A percentile compares a stretch with the other conserved stretches of the same genome.
Evolutionary conservation across 106 monocot species (phyloP).

Genomic region (Hemerocallis citrina): DNA sequence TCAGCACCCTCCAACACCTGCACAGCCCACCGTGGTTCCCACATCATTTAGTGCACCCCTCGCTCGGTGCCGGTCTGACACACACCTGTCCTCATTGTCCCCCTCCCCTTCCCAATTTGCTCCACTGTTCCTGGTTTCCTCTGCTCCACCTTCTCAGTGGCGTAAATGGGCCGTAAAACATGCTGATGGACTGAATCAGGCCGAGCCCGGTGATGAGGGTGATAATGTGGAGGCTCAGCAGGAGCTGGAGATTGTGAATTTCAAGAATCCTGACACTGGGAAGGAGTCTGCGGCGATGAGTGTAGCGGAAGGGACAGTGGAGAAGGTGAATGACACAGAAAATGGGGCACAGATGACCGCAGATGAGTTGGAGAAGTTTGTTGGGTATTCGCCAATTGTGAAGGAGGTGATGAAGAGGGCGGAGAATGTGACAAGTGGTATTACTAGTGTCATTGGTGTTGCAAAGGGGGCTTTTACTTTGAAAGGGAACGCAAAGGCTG

Average conservation of each 20-base stretch:
- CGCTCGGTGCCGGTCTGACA: constrained; percentile 5
- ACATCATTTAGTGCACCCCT: neutral
- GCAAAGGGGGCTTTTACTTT: no score
- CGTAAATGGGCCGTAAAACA: constrained; percentile 2
- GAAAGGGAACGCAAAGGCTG: neutral
- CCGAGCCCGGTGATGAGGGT: neutral
- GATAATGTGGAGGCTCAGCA: neutral
- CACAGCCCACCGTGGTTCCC: neutral
- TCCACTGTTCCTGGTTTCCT: neutral
- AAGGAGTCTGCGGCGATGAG: constrained; percentile 75
- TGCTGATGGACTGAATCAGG: no score
- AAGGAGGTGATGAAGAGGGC: constrained; percentile 69
- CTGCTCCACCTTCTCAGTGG: constrained; percentile 7
- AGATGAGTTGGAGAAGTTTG: constrained; percentile 66
- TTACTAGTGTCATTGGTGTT: neutral
- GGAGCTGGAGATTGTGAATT: constrained; percentile 20
- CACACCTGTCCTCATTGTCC: neutral
- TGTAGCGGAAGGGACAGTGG: constrained; percentile 37
- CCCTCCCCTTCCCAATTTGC: neutral
- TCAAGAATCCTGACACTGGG: constrained; percentile 79
- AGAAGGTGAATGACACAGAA: constrained; percentile 45
- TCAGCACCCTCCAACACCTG: neutral
- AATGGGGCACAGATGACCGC: constrained; percentile 51
- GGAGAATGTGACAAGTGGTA: neutral
- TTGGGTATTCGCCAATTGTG: constrained; percentile 76